phyloP scores from a whole-genome alignment of 306 rosid genomes.

The Cyamopsis tetragonoloba region DNA sequence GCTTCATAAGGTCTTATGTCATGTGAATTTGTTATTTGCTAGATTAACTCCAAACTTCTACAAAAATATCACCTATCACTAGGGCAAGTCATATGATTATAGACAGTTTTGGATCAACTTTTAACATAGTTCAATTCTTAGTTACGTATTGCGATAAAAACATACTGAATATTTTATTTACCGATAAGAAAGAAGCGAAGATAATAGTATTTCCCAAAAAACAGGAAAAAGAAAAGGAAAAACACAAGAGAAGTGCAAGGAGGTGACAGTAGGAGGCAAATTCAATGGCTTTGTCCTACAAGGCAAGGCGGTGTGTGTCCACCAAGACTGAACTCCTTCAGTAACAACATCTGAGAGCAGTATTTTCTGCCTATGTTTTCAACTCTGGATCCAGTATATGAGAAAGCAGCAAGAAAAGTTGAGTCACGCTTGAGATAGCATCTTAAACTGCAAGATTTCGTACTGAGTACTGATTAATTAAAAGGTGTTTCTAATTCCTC shows the following conservation, averaged over 20 bases:
- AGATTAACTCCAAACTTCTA: background rate
- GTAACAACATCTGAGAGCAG: background rate
- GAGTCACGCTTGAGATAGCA: background rate
- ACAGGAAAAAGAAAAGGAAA: background rate
- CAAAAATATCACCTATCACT: background rate
- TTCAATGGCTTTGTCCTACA: background rate
- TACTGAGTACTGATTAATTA: background rate
- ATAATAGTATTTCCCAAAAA: background rate
- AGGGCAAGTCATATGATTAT: background rate
- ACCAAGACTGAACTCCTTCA: background rate
- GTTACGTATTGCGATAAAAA: background rate
- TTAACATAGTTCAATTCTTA: background rate
- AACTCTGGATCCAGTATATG: background rate
- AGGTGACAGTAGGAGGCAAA: background rate
- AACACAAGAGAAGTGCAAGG: background rate
- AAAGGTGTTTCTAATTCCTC: constrained; percentile 1
- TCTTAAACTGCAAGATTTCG: background rate
- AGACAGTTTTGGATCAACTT: background rate
- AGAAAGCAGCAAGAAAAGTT: constrained; percentile 1
- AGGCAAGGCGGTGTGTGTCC: background rate
- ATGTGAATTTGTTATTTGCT: background rate
- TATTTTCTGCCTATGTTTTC: background rate
- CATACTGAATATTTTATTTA: background rate
- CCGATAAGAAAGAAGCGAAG: background rate
- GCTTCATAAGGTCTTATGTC: constrained; percentile 3